Evolutionary conservation across 305 asterid genomes (phyloP), one percentile per base, ranked within the genome.

Genomic region (Fraxinus nigra): DNA sequence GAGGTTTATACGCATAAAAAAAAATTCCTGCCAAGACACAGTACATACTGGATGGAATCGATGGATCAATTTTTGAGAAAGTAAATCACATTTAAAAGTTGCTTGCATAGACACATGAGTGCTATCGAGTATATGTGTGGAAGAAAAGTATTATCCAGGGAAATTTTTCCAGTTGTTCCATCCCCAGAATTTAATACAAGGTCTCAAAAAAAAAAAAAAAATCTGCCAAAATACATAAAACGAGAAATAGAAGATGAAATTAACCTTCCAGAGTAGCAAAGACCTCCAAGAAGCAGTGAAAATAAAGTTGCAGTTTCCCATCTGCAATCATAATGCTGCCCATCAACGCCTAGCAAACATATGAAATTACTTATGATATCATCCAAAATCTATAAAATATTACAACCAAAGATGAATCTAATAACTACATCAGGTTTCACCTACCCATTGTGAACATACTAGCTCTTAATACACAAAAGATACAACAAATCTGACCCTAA

Each of bases 311-410:
- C 98, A 61, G 93, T 83, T 89, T 91, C 98, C 99, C 98, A 95
- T 92, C 99, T 95, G 98, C 98, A 95, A 90, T 92, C 82, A 93
- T 80, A 93, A 91, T 86, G 95, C 91, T 85, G 87, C 84, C 93
- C 90, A 85, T 95, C 94, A 95, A 91, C 91, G 90, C 95, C 95
- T 93, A 91, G 84, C 85, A 84, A 86, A 78, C 84, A 87, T 86
- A 81, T 85, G 84, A 86, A 89, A 86, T 74, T 81, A 83, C 85
- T 82, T 85, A 83, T 84, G 83, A 86, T 77, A 83, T 81, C 79
- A 78, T 80, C 85, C 87, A 37, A 6, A 74, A 24, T 78, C 26
- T 32, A 18, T 24, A 81, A 63, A 81, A 28, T 72, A 72, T 34
- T 14, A 30, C 75, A 70, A 70, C 43, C 13, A 72, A 72, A 72